Conservation (phyloP, 2,329 filamentous ascomycete species). For the Stagonosporopsis rhizophila region DNA sequence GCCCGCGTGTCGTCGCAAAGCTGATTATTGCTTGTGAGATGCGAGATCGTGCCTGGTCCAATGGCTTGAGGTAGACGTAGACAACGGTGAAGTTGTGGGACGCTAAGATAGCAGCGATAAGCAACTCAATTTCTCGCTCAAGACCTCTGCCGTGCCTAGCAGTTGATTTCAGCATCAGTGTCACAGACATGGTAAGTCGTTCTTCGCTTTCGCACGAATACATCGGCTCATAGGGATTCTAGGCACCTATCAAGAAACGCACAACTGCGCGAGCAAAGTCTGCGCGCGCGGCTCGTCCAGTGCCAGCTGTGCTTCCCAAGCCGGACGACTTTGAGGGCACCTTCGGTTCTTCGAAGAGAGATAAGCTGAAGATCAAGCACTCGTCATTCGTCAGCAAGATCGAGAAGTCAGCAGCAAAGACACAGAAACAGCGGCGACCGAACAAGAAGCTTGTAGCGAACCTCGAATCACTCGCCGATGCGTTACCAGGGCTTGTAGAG, state of each 20-base stretch:
- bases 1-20: too few relatives aligned
- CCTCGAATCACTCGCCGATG: conserved; percentile 78
- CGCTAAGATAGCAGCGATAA: conserved; percentile 17
- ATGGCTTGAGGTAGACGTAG: neutral
- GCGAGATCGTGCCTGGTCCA: neutral
- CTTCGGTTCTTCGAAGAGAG: conserved; percentile 78
- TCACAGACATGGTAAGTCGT: conserved; percentile 3
- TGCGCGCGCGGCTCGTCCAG: conserved; percentile 34
- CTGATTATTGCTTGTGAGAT: too few relatives aligned
- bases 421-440: conserved; percentile 70
- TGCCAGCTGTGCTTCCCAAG: conserved; percentile 25
- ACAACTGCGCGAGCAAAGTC: conserved; percentile 46
- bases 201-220: too few relatives aligned
- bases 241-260: conserved; percentile 50
- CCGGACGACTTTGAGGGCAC: conserved; percentile 50
- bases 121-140: conserved; percentile 2
- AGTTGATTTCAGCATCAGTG: neutral
- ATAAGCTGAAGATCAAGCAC: conserved; percentile 84
- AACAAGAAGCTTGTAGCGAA: conserved; percentile 80
- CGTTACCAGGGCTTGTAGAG: conserved; percentile 70
- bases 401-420: conserved; percentile 64
- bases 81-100: neutral
- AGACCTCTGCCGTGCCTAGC: neutral
- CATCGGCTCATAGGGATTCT: neutral
- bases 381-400: conserved; percentile 80